phyloP scores from a whole-genome alignment of 2,329 filamentous ascomycete genomes.

The Cucurbitaria berberidis region DNA sequence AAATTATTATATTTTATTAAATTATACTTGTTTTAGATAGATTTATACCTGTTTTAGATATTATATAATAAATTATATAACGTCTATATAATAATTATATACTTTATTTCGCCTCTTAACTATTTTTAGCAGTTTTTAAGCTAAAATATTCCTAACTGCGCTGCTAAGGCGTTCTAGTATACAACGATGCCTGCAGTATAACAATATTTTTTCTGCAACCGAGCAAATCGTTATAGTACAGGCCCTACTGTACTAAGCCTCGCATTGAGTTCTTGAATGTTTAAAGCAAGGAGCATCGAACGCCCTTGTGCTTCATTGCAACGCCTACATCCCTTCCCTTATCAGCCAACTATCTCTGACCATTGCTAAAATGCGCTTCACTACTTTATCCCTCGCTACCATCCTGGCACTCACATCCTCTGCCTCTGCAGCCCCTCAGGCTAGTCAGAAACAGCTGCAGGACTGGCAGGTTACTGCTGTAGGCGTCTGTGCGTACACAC shows the following conservation, averaged over 20 bases:
- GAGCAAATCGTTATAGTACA: too few relatives aligned
- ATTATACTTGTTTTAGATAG: too few relatives aligned
- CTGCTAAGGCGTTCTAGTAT: too few relatives aligned
- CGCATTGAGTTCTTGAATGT: neutral
- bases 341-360: neutral
- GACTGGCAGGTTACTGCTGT: conserved; percentile 29
- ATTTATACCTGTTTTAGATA: too few relatives aligned
- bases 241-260: neutral
- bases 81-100: too few relatives aligned
- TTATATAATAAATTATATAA: too few relatives aligned
- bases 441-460: conserved; percentile 19
- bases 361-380: conserved; percentile 16
- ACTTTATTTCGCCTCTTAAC: too few relatives aligned
- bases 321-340: neutral
- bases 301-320: neutral
- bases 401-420: conserved; percentile 15
- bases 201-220: too few relatives aligned
- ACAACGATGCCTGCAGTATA: too few relatives aligned
- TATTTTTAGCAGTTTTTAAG: too few relatives aligned
- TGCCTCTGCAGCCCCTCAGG: conserved; percentile 11
- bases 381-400: conserved; percentile 9
- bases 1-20: too few relatives aligned
- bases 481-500: neutral
- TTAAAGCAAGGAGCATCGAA: neutral
- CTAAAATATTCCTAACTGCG: too few relatives aligned